Conservation (phyloP, 768 basidiomycete genomes). For the Steccherinum ochraceum region DNA sequence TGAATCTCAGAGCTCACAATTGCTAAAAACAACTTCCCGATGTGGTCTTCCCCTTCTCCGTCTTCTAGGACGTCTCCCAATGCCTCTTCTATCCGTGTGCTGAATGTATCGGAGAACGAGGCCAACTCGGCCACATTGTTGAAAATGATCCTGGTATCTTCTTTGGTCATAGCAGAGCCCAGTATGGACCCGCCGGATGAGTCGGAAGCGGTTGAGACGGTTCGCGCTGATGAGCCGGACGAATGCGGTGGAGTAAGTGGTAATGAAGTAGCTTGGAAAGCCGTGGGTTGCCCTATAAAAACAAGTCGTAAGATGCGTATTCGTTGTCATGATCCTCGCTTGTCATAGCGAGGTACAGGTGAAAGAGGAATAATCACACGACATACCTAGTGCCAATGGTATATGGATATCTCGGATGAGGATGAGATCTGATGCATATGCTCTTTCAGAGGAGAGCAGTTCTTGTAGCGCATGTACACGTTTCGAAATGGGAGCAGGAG, state of each 20-base stretch:
- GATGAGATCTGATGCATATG: conserved; percentile 79
- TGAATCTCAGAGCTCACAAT: conserved; percentile 42
- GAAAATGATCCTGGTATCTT: conserved; percentile 70
- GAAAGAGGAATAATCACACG: conserved; percentile 1
- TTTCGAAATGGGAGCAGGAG: conserved; percentile 41
- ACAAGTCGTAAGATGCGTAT: neutral
- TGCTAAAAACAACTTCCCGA: conserved; percentile 66
- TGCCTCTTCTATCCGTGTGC: conserved; percentile 57
- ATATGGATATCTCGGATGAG: conserved; percentile 74
- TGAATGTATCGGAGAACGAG: conserved; percentile 59
- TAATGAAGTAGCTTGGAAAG: conserved; percentile 25
- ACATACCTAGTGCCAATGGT: conserved; percentile 68
- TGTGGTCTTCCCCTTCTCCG: conserved; percentile 60
- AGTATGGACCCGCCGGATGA: conserved; percentile 25
- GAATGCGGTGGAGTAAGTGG: conserved; percentile 35
- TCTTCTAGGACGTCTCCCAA: conserved; percentile 57
- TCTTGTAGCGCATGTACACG: conserved; percentile 75
- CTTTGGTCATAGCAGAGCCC: conserved; percentile 59
- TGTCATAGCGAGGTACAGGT: too few relatives aligned
- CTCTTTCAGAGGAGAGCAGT: conserved; percentile 70
- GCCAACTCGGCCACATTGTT: conserved; percentile 74
- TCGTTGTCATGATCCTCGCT: neutral
- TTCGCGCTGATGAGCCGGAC: conserved; percentile 45
- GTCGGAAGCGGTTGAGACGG: conserved; percentile 45
- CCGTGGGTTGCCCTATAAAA: conserved; percentile 32